These are phyloP conservation scores for Chlorella ohadii DNA, from an alignment of 139 green algal species.

Conservation along the genomic window DNA sequence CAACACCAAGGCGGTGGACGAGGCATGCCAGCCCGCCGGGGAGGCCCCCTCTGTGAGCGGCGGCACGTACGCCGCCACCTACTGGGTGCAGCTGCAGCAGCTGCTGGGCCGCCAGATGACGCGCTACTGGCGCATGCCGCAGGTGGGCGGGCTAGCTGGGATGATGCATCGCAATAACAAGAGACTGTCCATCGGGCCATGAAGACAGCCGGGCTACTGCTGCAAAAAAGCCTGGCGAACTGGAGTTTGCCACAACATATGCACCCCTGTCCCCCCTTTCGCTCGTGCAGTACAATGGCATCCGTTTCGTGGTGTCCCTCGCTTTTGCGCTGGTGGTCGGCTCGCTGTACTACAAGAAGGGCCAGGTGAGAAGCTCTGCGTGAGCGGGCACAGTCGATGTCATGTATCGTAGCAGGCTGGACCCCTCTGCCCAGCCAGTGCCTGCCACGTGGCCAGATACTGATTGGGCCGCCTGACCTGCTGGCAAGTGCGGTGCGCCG, in stretches of 20 bases:
- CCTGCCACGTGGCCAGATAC: too few species aligned
- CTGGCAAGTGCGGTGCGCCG: too few species aligned
- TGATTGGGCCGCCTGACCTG: too few species aligned
- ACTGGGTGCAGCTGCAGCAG: background rate
- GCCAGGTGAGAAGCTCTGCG: background rate
- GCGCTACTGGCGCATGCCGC: background rate
- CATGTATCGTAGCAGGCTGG: too few species aligned
- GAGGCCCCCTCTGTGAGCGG: background rate
- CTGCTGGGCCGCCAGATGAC: background rate
- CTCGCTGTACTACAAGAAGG: background rate
- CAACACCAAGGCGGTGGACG: background rate
- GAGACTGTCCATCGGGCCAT: too few species aligned
- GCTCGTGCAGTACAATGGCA: background rate
- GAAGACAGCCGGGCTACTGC: too few species aligned
- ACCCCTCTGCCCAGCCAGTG: too few species aligned
- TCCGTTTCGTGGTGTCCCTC: background rate
- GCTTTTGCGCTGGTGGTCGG: constrained; percentile 6
- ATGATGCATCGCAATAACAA: too few species aligned
- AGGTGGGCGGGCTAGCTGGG: background rate
- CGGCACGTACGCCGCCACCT: background rate
- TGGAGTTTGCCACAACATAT: too few species aligned
- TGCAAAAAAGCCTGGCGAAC: too few species aligned
- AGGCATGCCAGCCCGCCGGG: background rate
- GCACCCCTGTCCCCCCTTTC: too few species aligned
- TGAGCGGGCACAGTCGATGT: too few species aligned